These are phyloP conservation scores for Penicillium canariense DNA, from an alignment of 495 filamentous ascomycete species.

Conservation along the genomic window DNA sequence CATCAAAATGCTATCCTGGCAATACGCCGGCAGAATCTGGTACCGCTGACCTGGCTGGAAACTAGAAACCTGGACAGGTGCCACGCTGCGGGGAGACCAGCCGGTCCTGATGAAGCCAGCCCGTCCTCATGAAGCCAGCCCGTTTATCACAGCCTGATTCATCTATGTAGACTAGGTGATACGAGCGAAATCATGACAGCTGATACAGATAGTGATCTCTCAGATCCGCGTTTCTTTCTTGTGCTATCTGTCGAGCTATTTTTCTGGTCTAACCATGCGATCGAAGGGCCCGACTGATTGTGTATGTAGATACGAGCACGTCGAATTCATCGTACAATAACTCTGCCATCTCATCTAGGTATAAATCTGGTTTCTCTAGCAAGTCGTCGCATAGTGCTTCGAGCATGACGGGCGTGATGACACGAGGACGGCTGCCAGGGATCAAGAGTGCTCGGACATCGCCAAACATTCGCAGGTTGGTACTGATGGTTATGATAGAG, in stretches of 20 bases:
- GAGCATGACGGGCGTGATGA: neutral
- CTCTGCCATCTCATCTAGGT: neutral
- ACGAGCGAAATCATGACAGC: neutral
- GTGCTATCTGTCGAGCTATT: neutral
- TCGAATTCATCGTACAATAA: neutral
- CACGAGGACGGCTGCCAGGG: neutral
- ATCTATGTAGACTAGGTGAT: conserved; percentile 25
- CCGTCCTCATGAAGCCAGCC: no score
- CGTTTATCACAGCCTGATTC: conserved; percentile 23
- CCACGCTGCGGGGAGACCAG: no score
- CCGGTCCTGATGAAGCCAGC: no score
- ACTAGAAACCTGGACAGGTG: no score
- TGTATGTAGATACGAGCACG: conserved; percentile 5
- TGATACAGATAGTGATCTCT: neutral
- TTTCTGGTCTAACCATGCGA: conserved; percentile 15
- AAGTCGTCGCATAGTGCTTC: neutral
- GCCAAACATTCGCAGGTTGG: conserved; percentile 28
- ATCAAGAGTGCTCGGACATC: neutral
- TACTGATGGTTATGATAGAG: no score
- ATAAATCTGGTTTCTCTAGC: neutral
- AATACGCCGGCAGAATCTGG: no score
- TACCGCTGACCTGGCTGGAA: no score
- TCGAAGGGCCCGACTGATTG: conserved; percentile 8
- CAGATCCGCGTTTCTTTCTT: conserved; percentile 6
- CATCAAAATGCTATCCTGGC: no score